Percentiles rank a stretch among this genome's conserved stretches.
phyloP scores from a whole-genome alignment of 1,284 basidiomycete species.

The Porogramme epimiltina region DNA sequence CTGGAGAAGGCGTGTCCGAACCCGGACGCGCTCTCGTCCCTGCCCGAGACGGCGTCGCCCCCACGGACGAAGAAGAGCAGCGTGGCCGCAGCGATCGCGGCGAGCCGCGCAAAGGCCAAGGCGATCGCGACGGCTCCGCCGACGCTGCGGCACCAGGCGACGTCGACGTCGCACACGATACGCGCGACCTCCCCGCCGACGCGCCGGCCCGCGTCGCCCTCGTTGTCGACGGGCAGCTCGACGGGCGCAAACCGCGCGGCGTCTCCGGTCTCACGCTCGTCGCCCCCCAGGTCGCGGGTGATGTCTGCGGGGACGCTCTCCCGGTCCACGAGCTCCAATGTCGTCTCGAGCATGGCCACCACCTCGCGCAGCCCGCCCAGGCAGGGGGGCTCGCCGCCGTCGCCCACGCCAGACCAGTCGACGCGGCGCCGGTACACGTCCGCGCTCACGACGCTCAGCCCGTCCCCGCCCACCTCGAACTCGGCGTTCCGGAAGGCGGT shows the following conservation, averaged over 20 bases:
- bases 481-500: conserved; percentile 47
- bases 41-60: conserved; percentile 49
- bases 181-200: conserved; percentile 45
- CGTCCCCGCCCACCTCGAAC: conserved; percentile 38
- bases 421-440: conserved; percentile 54
- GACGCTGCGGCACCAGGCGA: conserved; percentile 75
- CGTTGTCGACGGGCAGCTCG: conserved; percentile 34
- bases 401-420: conserved; percentile 43
- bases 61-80: conserved; percentile 70
- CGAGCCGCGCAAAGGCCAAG: conserved; percentile 80
- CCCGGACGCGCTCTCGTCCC: conserved; percentile 41
- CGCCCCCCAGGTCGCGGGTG: conserved; percentile 48
- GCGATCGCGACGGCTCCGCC: conserved; percentile 81
- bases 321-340: conserved; percentile 41
- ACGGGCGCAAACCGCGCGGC: conserved; percentile 31
- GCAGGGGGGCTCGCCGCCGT: conserved; percentile 46
- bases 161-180: conserved; percentile 56
- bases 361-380: conserved; percentile 35
- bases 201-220: conserved; percentile 47
- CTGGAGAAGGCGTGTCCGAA: conserved; percentile 83
- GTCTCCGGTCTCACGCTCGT: conserved; percentile 44
- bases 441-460: conserved; percentile 41
- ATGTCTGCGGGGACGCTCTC: conserved; percentile 37
- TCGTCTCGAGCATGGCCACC: conserved; percentile 27
- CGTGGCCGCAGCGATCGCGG: conserved; percentile 80